Base-by-base conservation (phyloP, 192 early-diverging fungal species). In the Coemansia sp. region DNA sequence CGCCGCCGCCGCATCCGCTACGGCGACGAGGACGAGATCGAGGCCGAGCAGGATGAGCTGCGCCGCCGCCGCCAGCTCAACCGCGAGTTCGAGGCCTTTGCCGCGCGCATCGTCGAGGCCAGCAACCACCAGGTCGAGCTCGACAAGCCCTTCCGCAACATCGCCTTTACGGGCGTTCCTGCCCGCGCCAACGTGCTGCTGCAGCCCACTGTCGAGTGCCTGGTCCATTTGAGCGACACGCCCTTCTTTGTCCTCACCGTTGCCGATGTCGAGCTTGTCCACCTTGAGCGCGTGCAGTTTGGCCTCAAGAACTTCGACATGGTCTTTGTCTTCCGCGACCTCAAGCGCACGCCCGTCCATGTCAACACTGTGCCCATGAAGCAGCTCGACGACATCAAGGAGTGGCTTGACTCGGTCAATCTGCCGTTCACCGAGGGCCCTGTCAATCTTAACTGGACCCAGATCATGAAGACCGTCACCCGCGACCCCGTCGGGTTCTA, bases 381-480 rank as follows among this genome's bases (percentile, higher is more conserved):
- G 45, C 87, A 94, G 63, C 79, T 99, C 28, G 94, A 97, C 60
- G 86, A 91, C 57, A 86, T 96, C 51, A 96, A 97, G 74, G 93
- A 96, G 56, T 97, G 94, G 94, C 80, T 99, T 23, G 87, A 92
- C 65, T 87, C 90, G 19, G 87, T 94, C 59, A 94, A 99, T 63
- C 84, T 99, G 53, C 82, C 88, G 5, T 94, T 91, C 70, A 90
- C 86, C 11, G 95, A 99, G 66, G 95, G 95, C 20, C 91, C 91
- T 5, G 87, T 93, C 59, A 96, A 95, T 64, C 80, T 97, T 55
- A 90, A 88, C 71, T 99, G 97, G 97, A 58, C 86, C 6, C 86
- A 86, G 66, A 99, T 99, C 73, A 99, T 99, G 97, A 99, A 96
- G 75, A 97, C 94, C 0, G 85, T 99, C 30, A 89, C 90, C 68